Evolutionary conservation across 2,329 filamentous ascomycete species (phyloP).

Genomic region (Colletotrichum salicis): DNA sequence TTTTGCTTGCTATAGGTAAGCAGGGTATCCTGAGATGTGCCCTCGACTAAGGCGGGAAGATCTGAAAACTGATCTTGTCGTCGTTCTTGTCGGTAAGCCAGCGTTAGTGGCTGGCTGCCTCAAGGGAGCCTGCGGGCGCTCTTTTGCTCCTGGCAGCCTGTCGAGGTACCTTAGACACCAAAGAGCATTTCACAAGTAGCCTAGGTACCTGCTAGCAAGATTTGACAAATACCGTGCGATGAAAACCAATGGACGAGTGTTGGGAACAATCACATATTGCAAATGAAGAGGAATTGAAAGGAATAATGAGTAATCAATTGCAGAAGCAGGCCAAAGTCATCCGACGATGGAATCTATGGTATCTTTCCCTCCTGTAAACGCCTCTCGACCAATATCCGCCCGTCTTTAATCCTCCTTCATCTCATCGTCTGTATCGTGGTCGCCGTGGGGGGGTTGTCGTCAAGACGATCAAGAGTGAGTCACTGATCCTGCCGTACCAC

Average conservation of each 20-base stretch:
- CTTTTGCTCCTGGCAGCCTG: too few relatives aligned
- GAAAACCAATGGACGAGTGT: not conserved
- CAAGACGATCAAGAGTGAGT: not conserved
- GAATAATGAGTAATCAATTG: not conserved
- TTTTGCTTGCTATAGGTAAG: not conserved
- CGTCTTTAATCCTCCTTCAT: not conserved
- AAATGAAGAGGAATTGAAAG: not conserved
- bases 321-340: not conserved
- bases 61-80: not conserved
- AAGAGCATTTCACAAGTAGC: too few relatives aligned
- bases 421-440: not conserved
- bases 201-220: not conserved
- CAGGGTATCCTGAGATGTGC: not conserved
- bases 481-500: not conserved
- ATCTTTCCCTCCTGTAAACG: not conserved
- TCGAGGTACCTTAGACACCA: too few relatives aligned
- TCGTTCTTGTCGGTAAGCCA: not conserved
- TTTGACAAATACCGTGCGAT: not conserved
- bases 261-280: not conserved
- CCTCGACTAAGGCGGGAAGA: too few relatives aligned
- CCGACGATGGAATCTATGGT: not conserved
- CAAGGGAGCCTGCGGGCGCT: too few relatives aligned
- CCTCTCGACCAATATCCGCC: not conserved
- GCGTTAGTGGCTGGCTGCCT: too few relatives aligned
- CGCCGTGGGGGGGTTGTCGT: too few relatives aligned